Evolutionary conservation across 2,329 filamentous ascomycete genomes (phyloP), one percentile per base, ranked within the genome.

Genomic region (Nemania abortiva): DNA sequence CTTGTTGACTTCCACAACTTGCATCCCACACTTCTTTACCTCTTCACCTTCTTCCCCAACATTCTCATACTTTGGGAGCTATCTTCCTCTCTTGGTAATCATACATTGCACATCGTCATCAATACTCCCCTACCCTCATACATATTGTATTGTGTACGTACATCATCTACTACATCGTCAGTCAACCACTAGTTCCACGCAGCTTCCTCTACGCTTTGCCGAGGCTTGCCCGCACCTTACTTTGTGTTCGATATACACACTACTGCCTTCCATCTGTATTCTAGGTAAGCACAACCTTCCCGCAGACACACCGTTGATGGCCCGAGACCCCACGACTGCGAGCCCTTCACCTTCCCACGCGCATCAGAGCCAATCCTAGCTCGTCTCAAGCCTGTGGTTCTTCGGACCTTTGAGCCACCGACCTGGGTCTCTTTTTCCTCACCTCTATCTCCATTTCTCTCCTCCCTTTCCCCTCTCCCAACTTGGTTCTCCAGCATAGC

Each of bases 401-500:
- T 58, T 37, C 37, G 15, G n/a, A 29, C 47, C 65, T 45, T 59
- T 27, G 39, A 60, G 49, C 61, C 10, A 11, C 6, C 11, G 27
- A 10, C 29, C 57, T 31, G 24, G 15, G 31, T 63, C 56, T 66
- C 63, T 60, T 69, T 62, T 60, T 61, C 45, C 57, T 45, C 7
- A 52, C 29, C 49, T 63, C 50, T 57, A 56, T 34, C 70, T 73
- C 70, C 56, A 65, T 70, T 66, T 72, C 68, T 69, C 72, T 37
- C 37, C 72, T 37, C 37, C 59, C 39, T 63, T 75, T 69, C 68
- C 53, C 65, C 66, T 70, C 64, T 72, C 31, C 65, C 74, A 70
- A 76, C 73, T 79, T 77, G 70, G 71, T 77, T 78, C 75, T 73
- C 79, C 78, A 77, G 79, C 79, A 81, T 81, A 86, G 81, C 84